A percentile compares a stretch with the other conserved stretches of the same genome.
phyloP scores from a whole-genome alignment of 2,329 filamentous ascomycete species.

The Colletotrichum kahawae region DNA sequence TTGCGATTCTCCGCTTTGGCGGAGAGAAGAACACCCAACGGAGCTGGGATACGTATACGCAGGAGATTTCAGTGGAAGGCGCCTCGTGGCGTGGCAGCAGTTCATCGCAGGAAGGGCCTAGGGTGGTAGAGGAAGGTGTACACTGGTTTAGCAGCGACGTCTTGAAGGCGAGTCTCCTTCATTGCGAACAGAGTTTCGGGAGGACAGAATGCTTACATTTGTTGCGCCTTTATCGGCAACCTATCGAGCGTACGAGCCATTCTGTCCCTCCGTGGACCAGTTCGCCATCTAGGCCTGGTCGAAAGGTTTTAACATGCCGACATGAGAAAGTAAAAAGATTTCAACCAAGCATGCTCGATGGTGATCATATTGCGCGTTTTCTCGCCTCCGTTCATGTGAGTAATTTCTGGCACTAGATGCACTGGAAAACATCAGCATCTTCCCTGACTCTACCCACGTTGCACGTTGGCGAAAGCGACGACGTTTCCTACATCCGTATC shows the following conservation, averaged over 20 bases:
- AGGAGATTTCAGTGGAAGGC: background rate
- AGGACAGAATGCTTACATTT: background rate
- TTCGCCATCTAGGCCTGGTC: background rate
- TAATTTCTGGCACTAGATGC: background rate
- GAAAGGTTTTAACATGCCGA: background rate
- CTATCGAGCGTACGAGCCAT: background rate
- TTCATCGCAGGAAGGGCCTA: background rate
- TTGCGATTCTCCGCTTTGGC: conserved; percentile 4
- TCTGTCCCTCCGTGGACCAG: background rate
- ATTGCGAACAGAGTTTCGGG: background rate
- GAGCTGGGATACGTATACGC: background rate
- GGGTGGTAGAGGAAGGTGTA: background rate
- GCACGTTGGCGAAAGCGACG: background rate
- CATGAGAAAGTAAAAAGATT: background rate
- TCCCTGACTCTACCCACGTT: background rate
- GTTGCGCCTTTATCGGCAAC: background rate
- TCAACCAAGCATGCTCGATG: background rate
- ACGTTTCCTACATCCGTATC: background rate
- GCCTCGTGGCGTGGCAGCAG: background rate
- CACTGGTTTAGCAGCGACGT: background rate
- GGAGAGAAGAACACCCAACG: background rate
- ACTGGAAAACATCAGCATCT: background rate
- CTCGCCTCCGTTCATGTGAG: background rate
- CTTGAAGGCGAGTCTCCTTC: background rate
- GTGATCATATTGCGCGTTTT: background rate